phyloP scores from a whole-genome alignment of 164 flowering plant genomes.

The Nymphaea colorata region DNA sequence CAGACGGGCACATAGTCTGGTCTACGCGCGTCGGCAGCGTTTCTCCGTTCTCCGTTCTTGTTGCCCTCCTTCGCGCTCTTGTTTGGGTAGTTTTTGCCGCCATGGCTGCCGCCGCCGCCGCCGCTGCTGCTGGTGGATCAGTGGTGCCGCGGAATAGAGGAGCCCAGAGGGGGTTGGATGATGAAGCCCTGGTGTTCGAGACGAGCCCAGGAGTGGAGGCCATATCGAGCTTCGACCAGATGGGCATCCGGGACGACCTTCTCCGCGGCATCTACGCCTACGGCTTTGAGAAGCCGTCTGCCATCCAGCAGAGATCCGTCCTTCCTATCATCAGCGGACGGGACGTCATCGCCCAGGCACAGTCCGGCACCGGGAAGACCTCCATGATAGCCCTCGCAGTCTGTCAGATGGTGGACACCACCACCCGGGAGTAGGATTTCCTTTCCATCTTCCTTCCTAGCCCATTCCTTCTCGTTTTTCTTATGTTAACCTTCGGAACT shows the following conservation, averaged over 20 bases:
- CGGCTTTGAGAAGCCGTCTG: slow-evolving; percentile 85
- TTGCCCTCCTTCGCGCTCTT: no score
- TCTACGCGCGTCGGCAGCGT: no score
- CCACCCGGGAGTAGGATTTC: slow-evolving; percentile 47
- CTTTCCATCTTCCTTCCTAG: slow-evolving; percentile 11
- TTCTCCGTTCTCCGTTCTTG: no score
- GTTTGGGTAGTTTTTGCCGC: neutral
- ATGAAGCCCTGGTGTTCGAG: slow-evolving; percentile 57
- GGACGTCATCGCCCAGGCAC: slow-evolving; percentile 90
- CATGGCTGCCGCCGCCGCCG: neutral
- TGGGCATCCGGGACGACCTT: slow-evolving; percentile 75
- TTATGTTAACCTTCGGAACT: neutral
- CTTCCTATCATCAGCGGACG: slow-evolving; percentile 76
- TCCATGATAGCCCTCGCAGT: slow-evolving; percentile 92
- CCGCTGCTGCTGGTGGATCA: slow-evolving; percentile 12
- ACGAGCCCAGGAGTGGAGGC: slow-evolving; percentile 76
- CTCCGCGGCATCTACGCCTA: slow-evolving; percentile 70
- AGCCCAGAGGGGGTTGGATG: slow-evolving; percentile 35
- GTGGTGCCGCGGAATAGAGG: slow-evolving; percentile 36
- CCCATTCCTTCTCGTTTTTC: slow-evolving; percentile 13
- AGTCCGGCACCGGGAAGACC: slow-evolving; percentile 85
- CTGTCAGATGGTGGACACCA: slow-evolving; percentile 67
- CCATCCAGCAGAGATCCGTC: slow-evolving; percentile 77
- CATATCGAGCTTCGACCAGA: slow-evolving; percentile 56
- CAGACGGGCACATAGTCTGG: no score